A percentile compares a stretch with the other conserved stretches of the same genome.
Conservation (phyloP, 1,284 basidiomycete genomes). For the Sporisorium reilianum region DNA sequence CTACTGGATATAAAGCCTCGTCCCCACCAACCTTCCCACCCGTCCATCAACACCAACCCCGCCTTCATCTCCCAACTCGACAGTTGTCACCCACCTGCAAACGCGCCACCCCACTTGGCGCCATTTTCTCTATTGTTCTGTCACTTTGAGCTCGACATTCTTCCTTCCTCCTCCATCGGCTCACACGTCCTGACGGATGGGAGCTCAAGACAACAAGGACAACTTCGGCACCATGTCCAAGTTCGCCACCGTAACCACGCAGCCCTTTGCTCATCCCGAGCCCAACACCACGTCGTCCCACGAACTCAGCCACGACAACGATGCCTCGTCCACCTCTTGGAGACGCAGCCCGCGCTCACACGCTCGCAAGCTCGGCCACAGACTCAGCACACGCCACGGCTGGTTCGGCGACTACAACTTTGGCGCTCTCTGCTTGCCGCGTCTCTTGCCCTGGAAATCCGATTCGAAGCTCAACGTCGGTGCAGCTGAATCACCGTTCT, state of each 20-base stretch:
- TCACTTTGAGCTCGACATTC: too few species aligned
- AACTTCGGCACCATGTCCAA: slow-evolving; percentile 34
- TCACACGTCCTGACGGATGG: slow-evolving; percentile 16
- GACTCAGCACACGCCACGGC: slow-evolving; percentile 37
- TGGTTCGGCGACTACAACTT: slow-evolving; percentile 62
- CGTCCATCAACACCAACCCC: background rate
- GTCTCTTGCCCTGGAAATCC: slow-evolving; percentile 53
- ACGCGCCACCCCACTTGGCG: background rate
- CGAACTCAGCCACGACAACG: slow-evolving; percentile 6
- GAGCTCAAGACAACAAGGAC: slow-evolving; percentile 8
- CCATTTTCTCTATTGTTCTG: background rate
- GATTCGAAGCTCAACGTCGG: slow-evolving; percentile 23
- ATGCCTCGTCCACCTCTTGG: slow-evolving; percentile 3
- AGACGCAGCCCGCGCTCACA: slow-evolving; percentile 15
- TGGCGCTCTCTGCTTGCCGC: slow-evolving; percentile 52
- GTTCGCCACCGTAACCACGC: slow-evolving; percentile 38
- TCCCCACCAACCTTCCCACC: background rate
- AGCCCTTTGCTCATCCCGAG: slow-evolving; percentile 36
- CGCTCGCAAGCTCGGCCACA: slow-evolving; percentile 7
- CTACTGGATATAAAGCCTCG: background rate
- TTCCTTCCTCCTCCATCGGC: too few species aligned
- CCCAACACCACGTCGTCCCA: slow-evolving; percentile 13
- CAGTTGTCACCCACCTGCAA: background rate
- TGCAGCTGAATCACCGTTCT: slow-evolving; percentile 51
- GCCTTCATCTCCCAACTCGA: background rate